phyloP scores from a whole-genome alignment of 257 asterid genomes.

The Capsicum pubescens region DNA sequence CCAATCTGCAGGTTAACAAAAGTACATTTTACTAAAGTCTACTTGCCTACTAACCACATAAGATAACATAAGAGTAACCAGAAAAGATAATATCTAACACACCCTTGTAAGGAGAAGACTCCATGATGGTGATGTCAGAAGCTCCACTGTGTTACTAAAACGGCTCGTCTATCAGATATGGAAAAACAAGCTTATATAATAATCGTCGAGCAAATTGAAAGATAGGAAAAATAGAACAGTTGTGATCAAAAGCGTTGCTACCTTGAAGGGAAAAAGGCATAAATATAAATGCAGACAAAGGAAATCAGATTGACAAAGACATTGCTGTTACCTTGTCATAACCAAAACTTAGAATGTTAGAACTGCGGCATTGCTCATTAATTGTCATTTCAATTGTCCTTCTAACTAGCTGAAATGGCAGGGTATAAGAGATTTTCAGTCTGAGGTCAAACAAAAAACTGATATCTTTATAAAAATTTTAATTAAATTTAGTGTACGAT shows the following conservation, averaged over 20 bases:
- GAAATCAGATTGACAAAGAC: not conserved
- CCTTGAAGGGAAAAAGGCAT: not conserved
- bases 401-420: conserved; percentile 59
- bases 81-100: conserved; percentile 34
- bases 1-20: conserved; percentile 60
- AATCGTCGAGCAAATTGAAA: not conserved
- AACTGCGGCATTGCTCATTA: conserved; percentile 46
- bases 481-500: not conserved
- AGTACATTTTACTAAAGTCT: conserved; percentile 30
- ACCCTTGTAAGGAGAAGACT: conserved; percentile 65
- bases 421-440: conserved; percentile 10
- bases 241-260: not conserved
- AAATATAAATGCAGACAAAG: not conserved
- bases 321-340: conserved; percentile 58
- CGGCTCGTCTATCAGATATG: conserved; percentile 46
- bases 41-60: conserved; percentile 27
- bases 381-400: conserved; percentile 65
- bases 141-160: conserved; percentile 56
- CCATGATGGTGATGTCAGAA: conserved; percentile 71
- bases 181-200: not conserved
- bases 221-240: not conserved
- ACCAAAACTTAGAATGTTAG: conserved; percentile 61
- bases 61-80: conserved; percentile 17
- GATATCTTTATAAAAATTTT: conserved; percentile 1
- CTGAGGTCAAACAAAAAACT: conserved; percentile 10